These are phyloP conservation scores for Niebla homalea DNA, from an alignment of 495 filamentous ascomycete genomes.

Conservation along the genomic window DNA sequence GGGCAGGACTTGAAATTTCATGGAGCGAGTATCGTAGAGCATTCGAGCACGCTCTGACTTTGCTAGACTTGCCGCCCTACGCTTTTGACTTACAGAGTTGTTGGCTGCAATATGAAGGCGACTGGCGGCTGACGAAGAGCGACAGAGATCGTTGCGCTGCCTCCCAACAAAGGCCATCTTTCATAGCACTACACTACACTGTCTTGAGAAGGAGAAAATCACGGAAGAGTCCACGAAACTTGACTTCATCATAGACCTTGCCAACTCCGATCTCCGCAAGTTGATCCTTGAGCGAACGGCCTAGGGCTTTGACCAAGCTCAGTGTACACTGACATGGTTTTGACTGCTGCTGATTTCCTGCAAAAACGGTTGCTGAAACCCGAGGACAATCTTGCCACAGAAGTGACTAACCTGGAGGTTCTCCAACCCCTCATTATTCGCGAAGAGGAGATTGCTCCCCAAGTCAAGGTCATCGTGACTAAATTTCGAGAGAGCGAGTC, in stretches of 20 bases:
- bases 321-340: constrained; percentile 65
- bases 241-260: constrained; percentile 51
- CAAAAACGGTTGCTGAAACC: constrained; percentile 44
- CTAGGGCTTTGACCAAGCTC: constrained; percentile 24
- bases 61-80: constrained; percentile 33
- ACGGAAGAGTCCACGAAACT: constrained; percentile 43
- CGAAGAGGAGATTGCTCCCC: constrained; percentile 36
- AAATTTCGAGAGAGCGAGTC: constrained; percentile 23
- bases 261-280: constrained; percentile 61
- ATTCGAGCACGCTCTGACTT: constrained; percentile 27
- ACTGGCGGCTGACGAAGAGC: background rate
- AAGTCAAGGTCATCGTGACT: constrained; percentile 31
- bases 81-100: constrained; percentile 37
- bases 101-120: constrained; percentile 27
- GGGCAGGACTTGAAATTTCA: constrained; percentile 25
- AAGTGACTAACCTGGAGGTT: constrained; percentile 52
- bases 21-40: constrained; percentile 36
- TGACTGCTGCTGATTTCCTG: constrained; percentile 57
- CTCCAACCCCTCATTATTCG: constrained; percentile 50
- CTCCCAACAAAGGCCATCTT: background rate
- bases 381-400: constrained; percentile 38
- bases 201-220: constrained; percentile 42
- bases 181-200: constrained; percentile 25
- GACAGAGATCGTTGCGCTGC: background rate
- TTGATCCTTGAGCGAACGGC: constrained; percentile 49